phyloP scores from a whole-genome alignment of 148 eudicot genomes.

The Chenopodium suecicum region DNA sequence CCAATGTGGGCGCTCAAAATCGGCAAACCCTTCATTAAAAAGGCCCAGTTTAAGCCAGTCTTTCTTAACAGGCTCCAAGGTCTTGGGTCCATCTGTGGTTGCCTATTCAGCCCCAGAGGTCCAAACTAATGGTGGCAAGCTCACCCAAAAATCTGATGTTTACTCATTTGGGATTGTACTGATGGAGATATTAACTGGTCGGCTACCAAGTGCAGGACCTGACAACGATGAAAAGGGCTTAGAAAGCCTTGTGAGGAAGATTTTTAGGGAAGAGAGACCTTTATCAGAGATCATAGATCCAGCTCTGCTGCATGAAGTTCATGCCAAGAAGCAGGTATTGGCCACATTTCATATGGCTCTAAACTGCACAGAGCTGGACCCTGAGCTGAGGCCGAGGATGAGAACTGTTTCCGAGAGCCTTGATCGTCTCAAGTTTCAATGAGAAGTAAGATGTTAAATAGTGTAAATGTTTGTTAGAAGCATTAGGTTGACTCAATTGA shows the following conservation, averaged over 20 bases:
- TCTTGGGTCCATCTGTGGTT: slow-evolving; percentile 33
- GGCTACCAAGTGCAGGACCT: slow-evolving; percentile 41
- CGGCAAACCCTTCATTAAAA: slow-evolving; percentile 30
- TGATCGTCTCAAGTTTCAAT: slow-evolving; percentile 57
- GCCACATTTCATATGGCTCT: slow-evolving; percentile 81
- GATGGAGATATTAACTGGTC: slow-evolving; percentile 80
- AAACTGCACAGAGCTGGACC: slow-evolving; percentile 76
- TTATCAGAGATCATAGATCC: slow-evolving; percentile 87
- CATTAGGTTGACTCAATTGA: slow-evolving; percentile 17
- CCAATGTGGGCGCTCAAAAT: slow-evolving; percentile 37
- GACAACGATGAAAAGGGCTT: slow-evolving; percentile 58
- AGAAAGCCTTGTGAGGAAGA: slow-evolving; percentile 63
- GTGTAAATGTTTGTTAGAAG: slow-evolving; percentile 20
- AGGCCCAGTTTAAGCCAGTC: slow-evolving; percentile 41
- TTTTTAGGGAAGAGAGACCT: slow-evolving; percentile 71
- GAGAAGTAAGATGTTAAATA: slow-evolving; percentile 20
- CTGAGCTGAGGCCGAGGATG: slow-evolving; percentile 89
- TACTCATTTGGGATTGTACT: slow-evolving; percentile 88
- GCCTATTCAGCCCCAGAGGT: slow-evolving; percentile 72
- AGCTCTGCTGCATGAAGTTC: slow-evolving; percentile 66
- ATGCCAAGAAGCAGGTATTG: slow-evolving; percentile 83
- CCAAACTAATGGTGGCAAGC: slow-evolving; percentile 40
- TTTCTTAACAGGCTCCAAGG: slow-evolving; percentile 35
- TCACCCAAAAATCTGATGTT: slow-evolving; percentile 76
- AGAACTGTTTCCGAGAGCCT: slow-evolving; percentile 64